Evolutionary conservation across 768 basidiomycete genomes (phyloP), one percentile per base, ranked within the genome.

Genomic region (Mycena kentingensis): DNA sequence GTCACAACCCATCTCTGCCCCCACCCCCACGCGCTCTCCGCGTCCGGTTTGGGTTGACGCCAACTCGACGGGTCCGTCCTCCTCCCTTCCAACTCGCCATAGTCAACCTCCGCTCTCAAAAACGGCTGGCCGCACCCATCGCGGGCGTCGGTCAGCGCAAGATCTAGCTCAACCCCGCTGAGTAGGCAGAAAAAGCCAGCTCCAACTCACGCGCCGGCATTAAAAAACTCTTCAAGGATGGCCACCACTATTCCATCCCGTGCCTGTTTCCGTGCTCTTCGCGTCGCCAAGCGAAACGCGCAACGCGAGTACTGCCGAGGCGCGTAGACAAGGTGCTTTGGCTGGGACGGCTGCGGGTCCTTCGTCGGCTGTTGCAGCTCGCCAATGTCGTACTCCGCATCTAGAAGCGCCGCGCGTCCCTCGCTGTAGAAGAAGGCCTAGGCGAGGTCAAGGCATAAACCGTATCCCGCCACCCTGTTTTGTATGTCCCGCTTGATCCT

Each of bases 181-280:
- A 97, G 76, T 92, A 95, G 73, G 82, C 94, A 64, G 97, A 98
- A 79, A 98, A 98, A 75, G 91, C 88, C 63, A 96, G 94, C 70
- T 95, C 97, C 81, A 99, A 99, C 90, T 98, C 95, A 45, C 91
- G 97, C 72, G 88, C 90, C 37, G 93, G 96, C 73, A 88, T 98
- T 62, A 91, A 92, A 83, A 97, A 95, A 77, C 89, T 99, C 74
- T 93, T 97, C 78, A 96, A 97, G 77, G 97, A 98, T 70, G 95
- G 95, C 93, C 68, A 91, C 91, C 68, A 82, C 86, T 69, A 87
- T 97, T 57, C 97, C 98, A 84, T 98, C 96, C 34, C 93, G 95
- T 55, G 93, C 95, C 44, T 91, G 97, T 72, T 93, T 93, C 59
- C 87, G 88, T 64, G 89, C 85, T 49, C 85, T 94, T 69, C 84